These are phyloP conservation scores for Boletellus ananiceps DNA, from an alignment of 768 basidiomycete species.

Conservation along the genomic window DNA sequence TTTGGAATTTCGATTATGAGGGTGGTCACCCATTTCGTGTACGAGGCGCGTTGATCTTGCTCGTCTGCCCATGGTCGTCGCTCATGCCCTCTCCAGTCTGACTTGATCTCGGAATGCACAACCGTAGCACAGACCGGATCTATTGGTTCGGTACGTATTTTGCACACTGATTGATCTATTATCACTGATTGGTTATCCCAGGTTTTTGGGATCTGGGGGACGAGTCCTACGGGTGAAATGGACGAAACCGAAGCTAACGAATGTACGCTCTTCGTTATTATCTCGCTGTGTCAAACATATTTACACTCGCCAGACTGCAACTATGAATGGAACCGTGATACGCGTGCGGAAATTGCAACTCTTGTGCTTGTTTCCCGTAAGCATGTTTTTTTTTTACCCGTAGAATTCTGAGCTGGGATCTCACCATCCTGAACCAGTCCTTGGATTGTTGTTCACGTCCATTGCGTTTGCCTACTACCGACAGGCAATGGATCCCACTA, in stretches of 20 bases:
- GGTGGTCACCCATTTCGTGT: slow-evolving; percentile 59
- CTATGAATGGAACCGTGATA: slow-evolving; percentile 54
- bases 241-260: slow-evolving; percentile 35
- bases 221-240: slow-evolving; percentile 32
- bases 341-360: slow-evolving; percentile 63
- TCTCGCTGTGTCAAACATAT: not conserved
- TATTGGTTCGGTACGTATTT: slow-evolving; percentile 30
- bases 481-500: slow-evolving; percentile 67
- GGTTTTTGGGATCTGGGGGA: slow-evolving; percentile 55
- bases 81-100: slow-evolving; percentile 36
- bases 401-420: not conserved
- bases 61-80: not conserved
- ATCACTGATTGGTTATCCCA: slow-evolving; percentile 18
- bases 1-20: slow-evolving; percentile 50
- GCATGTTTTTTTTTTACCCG: slow-evolving; percentile 15
- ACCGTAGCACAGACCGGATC: slow-evolving; percentile 33
- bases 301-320: slow-evolving; percentile 52
- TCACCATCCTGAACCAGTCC: slow-evolving; percentile 34
- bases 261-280: slow-evolving; percentile 37
- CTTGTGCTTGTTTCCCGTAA: slow-evolving; percentile 57
- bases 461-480: slow-evolving; percentile 70
- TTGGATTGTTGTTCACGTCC: slow-evolving; percentile 57
- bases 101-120: slow-evolving; percentile 55
- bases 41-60: slow-evolving; percentile 48
- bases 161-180: not conserved